These are phyloP conservation scores for Fusarium pseudograminearum DNA, from an alignment of 2,329 filamentous ascomycete genomes.

Conservation along the genomic window DNA sequence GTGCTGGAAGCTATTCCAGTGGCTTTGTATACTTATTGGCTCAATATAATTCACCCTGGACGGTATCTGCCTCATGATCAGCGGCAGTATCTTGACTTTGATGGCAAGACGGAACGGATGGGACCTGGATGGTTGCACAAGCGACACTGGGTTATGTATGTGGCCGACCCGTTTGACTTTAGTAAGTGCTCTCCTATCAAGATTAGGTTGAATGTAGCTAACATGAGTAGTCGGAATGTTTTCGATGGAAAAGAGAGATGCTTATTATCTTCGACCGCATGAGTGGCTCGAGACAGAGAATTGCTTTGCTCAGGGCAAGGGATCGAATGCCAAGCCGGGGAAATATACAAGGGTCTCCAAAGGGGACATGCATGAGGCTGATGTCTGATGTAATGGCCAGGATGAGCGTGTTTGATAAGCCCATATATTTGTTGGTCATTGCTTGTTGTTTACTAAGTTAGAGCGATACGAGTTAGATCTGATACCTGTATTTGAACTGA, in stretches of 20 bases:
- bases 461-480: constrained; percentile 9
- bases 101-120: constrained; percentile 53
- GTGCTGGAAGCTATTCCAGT: constrained; percentile 60
- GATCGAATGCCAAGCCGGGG: constrained; percentile 30
- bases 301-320: constrained; percentile 43
- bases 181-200: not conserved
- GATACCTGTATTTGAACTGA: not conserved
- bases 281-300: constrained; percentile 39
- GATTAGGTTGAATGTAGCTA: not conserved
- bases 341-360: constrained; percentile 29
- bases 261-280: constrained; percentile 37
- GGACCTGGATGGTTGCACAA: constrained; percentile 46
- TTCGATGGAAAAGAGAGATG: constrained; percentile 41
- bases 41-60: constrained; percentile 59
- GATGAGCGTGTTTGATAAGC: constrained; percentile 1
- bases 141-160: constrained; percentile 33
- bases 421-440: not conserved
- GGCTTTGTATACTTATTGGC: constrained; percentile 57
- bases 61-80: constrained; percentile 55
- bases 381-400: constrained; percentile 24
- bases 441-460: too few relatives aligned
- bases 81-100: constrained; percentile 55
- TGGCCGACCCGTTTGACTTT: constrained; percentile 43
- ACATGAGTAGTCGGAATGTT: constrained; percentile 36
- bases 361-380: constrained; percentile 11